Percentiles rank a stretch among this genome's conserved stretches.
phyloP scores from a whole-genome alignment of 345 rosid species.

The Salix viminalis region DNA sequence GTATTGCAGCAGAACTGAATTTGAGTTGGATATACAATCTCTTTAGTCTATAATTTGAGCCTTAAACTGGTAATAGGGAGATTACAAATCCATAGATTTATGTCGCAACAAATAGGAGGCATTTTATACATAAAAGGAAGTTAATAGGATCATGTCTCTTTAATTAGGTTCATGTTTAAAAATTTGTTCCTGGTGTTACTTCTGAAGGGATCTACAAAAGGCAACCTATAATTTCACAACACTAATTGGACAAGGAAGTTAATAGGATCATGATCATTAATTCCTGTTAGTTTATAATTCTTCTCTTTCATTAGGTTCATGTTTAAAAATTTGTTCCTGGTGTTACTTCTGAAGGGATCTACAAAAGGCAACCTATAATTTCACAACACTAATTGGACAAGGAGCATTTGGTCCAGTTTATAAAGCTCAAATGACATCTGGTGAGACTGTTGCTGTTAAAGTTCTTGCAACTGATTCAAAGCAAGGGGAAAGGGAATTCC shows the following conservation, averaged over 20 bases:
- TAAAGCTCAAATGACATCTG: conserved; percentile 89
- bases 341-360: conserved; percentile 63
- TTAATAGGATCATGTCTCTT: neutral
- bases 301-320: neutral
- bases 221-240: conserved; percentile 90
- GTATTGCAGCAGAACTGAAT: neutral
- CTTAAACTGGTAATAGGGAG: neutral
- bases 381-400: conserved; percentile 84
- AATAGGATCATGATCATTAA: neutral
- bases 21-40: neutral
- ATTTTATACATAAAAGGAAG: neutral
- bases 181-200: conserved; percentile 5
- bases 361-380: conserved; percentile 87
- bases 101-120: neutral
- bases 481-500: conserved; percentile 98
- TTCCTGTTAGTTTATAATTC: neutral
- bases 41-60: neutral
- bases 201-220: conserved; percentile 87
- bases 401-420: conserved; percentile 99
- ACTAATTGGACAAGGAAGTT: conserved; percentile 84
- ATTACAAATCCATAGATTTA: neutral
- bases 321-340: conserved; percentile 3
- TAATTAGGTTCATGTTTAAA: neutral
- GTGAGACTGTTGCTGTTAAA: conserved; percentile 91
- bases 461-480: conserved; percentile 94